Percentiles rank a stretch among this genome's conserved stretches.
These are phyloP conservation scores for Firmiana major DNA, from an alignment of 345 rosid genomes.

Conservation along the genomic window DNA sequence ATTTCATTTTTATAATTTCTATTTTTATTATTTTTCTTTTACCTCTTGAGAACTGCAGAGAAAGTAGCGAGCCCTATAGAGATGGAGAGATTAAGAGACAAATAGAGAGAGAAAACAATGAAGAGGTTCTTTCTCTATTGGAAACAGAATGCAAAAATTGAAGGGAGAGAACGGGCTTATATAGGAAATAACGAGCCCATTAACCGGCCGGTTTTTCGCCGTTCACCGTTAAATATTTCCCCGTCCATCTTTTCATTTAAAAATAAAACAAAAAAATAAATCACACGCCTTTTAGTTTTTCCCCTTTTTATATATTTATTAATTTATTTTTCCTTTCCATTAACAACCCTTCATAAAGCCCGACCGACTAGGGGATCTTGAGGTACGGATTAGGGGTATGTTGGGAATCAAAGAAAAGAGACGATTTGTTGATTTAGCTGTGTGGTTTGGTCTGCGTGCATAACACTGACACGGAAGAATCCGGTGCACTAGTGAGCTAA, in stretches of 20 bases:
- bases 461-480: conserved; percentile 17
- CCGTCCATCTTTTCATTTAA: background rate
- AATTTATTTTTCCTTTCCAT: background rate
- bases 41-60: conserved; percentile 33
- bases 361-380: background rate
- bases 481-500: background rate
- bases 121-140: conserved; percentile 10
- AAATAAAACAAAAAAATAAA: background rate
- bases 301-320: background rate
- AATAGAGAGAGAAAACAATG: conserved; percentile 10
- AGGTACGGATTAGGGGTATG: background rate
- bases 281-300: conserved; percentile 1
- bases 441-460: conserved; percentile 8
- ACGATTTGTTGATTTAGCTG: background rate
- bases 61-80: conserved; percentile 11
- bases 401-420: background rate
- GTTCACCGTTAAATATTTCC: conserved; percentile 21
- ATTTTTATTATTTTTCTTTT: conserved; percentile 8
- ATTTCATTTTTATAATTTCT: background rate
- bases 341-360: background rate
- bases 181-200: conserved; percentile 47
- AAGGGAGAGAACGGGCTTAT: conserved; percentile 33
- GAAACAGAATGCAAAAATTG: conserved; percentile 15
- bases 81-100: background rate
- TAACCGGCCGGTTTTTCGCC: conserved; percentile 38